Evolutionary conservation across 805 yeast species (phyloP).

Genomic region (Ogataea nakhonphanomensis): DNA sequence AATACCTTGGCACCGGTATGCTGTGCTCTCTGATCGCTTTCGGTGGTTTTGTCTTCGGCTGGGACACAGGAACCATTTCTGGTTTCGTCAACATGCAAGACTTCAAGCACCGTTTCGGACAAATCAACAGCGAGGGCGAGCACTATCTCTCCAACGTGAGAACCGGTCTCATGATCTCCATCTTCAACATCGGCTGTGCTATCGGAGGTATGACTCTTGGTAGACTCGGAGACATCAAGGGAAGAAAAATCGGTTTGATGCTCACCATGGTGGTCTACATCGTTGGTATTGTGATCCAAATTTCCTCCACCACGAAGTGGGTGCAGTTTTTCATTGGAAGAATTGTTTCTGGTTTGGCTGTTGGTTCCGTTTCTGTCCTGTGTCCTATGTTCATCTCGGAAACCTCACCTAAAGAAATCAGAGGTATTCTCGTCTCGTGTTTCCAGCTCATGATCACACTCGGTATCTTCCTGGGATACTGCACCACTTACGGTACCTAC

Average conservation of each 20-base stretch:
- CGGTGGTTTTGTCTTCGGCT: constrained; percentile 76
- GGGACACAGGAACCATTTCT: constrained; percentile 76
- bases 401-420: constrained; percentile 62
- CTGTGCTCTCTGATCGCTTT: constrained; percentile 61
- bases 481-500: constrained; percentile 64
- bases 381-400: constrained; percentile 63
- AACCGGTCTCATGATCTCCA: constrained; percentile 62
- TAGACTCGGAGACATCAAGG: constrained; percentile 54
- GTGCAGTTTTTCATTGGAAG: constrained; percentile 64
- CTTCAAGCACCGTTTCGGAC: constrained; percentile 52
- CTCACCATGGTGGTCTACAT: constrained; percentile 52
- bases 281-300: constrained; percentile 60
- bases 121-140: constrained; percentile 37
- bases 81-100: constrained; percentile 67
- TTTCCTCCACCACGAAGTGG: constrained; percentile 53
- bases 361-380: constrained; percentile 51
- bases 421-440: constrained; percentile 69
- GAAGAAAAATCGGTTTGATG: constrained; percentile 58
- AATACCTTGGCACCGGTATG: constrained; percentile 26
- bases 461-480: constrained; percentile 70
- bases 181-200: constrained; percentile 71
- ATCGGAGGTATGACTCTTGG: constrained; percentile 64
- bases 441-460: constrained; percentile 68
- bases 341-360: constrained; percentile 53
- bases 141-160: constrained; percentile 47